phyloP scores from a whole-genome alignment of 148 eudicot species.

The Silene conica region DNA sequence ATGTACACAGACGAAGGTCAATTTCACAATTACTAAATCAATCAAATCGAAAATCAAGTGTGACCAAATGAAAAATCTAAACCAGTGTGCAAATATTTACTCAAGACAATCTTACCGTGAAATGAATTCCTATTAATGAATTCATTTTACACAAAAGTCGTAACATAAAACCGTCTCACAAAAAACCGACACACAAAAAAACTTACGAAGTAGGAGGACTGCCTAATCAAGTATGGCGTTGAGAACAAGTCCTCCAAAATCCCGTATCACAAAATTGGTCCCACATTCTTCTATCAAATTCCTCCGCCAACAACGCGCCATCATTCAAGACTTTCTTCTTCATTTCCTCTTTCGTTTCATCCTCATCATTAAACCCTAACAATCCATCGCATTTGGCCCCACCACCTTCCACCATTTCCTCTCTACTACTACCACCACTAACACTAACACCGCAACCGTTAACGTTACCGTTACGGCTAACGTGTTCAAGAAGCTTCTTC shows the following conservation, averaged over 20 bases:
- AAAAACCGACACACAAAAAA: no score
- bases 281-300: slow-evolving; percentile 59
- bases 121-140: no score
- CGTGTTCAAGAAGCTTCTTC: slow-evolving; percentile 8
- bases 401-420: no score
- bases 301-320: slow-evolving; percentile 27
- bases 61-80: no score
- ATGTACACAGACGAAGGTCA: no score
- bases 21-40: no score
- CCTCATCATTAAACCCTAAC: slow-evolving; percentile 22
- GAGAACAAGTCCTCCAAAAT: slow-evolving; percentile 70
- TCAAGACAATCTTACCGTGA: no score
- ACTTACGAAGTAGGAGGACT: no score
- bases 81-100: no score
- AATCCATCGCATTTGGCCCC: neutral
- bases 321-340: slow-evolving; percentile 32
- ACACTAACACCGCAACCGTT: neutral
- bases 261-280: slow-evolving; percentile 53
- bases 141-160: no score
- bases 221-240: slow-evolving; percentile 1
- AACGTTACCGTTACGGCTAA: neutral
- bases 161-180: no score
- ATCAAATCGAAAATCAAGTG: no score
- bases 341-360: slow-evolving; percentile 22
- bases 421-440: neutral